Evolutionary conservation across 75 land plant species (phyloP).

Genomic region (Picea sitchensis): DNA sequence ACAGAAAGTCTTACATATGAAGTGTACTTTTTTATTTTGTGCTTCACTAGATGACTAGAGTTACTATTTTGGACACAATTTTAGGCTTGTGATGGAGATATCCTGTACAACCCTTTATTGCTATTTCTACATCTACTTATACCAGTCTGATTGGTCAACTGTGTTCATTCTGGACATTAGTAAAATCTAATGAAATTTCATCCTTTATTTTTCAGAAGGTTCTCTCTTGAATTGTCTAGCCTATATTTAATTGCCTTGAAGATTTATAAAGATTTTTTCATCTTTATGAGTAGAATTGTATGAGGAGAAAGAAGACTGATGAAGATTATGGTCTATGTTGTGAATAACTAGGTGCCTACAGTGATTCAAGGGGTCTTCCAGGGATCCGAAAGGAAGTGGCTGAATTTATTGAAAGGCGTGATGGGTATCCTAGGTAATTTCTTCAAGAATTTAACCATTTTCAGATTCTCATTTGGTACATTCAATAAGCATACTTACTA

Average conservation of each 20-base stretch:
- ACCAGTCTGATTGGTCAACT: not conserved
- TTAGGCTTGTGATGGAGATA: not conserved
- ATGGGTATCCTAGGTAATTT: slow-evolving; percentile 95
- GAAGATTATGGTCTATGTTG: slow-evolving; percentile 4
- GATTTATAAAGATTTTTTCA: not conserved
- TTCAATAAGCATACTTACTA: not conserved
- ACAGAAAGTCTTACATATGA: too few relatives aligned
- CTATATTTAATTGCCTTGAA: not conserved
- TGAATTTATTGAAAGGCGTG: slow-evolving; percentile 89
- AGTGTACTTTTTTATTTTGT: too few relatives aligned
- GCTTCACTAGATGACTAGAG: too few relatives aligned
- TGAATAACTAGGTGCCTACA: slow-evolving; percentile 78
- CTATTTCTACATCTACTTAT: too few relatives aligned
- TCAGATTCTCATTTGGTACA: not conserved
- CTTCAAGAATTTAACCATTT: not conserved
- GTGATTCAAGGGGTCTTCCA: slow-evolving; percentile 95
- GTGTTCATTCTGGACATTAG: not conserved
- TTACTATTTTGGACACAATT: not conserved
- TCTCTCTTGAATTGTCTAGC: not conserved
- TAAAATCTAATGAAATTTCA: not conserved
- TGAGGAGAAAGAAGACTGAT: not conserved
- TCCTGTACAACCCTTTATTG: not conserved
- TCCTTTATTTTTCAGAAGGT: not conserved
- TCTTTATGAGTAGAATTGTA: not conserved
- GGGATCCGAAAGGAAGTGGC: slow-evolving; percentile 95